These are phyloP conservation scores for Ephemerocybe angulata DNA, from an alignment of 768 basidiomycete genomes.

Conservation along the genomic window DNA sequence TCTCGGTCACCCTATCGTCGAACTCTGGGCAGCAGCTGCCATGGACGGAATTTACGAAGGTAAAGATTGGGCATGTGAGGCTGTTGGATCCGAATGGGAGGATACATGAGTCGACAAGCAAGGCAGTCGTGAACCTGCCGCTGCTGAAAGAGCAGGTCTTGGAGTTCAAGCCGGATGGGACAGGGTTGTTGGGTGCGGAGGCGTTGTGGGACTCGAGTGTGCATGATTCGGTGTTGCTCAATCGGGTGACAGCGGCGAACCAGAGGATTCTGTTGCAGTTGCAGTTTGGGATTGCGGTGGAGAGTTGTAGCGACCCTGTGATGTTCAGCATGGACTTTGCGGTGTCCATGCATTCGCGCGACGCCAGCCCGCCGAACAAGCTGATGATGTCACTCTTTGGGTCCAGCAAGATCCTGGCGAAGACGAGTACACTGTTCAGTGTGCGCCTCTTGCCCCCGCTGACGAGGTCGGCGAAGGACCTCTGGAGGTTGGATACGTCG, in stretches of 20 bases:
- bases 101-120: constrained; percentile 73
- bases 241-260: constrained; percentile 73
- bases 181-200: constrained; percentile 61
- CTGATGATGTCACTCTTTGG: constrained; percentile 68
- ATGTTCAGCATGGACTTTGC: constrained; percentile 87
- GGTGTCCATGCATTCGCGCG: constrained; percentile 77
- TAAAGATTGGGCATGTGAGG: constrained; percentile 80
- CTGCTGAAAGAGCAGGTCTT: constrained; percentile 68
- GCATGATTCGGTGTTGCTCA: constrained; percentile 82
- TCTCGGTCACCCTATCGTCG: constrained; percentile 73
- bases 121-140: constrained; percentile 67
- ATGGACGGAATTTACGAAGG: constrained; percentile 75
- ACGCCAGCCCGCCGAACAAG: constrained; percentile 78
- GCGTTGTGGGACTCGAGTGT: constrained; percentile 92
- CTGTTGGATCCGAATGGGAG: constrained; percentile 81
- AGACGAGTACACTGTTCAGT: constrained; percentile 80
- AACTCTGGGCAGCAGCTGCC: constrained; percentile 88
- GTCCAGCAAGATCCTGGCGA: constrained; percentile 70
- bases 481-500: constrained; percentile 94
- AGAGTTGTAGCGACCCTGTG: constrained; percentile 80
- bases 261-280: constrained; percentile 81
- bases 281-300: constrained; percentile 75
- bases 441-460: constrained; percentile 79
- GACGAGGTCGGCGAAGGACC: constrained; percentile 80
- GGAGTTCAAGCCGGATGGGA: constrained; percentile 83